These are phyloP conservation scores for Solanum pimpinellifolium DNA, from an alignment of 257 asterid genomes.

Conservation along the genomic window DNA sequence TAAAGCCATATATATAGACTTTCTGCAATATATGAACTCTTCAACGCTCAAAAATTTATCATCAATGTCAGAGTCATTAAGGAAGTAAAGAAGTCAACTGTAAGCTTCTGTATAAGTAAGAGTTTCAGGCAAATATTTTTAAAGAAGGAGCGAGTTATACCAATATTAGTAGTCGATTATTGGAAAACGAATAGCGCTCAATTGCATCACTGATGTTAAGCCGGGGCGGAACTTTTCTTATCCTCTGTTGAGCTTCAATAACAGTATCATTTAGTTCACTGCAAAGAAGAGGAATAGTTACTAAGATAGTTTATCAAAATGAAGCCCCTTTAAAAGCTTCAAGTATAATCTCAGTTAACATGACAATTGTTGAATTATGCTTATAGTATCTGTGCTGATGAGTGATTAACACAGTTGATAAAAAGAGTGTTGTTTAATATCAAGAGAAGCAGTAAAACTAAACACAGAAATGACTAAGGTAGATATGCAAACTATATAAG, in stretches of 20 bases:
- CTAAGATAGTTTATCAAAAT: background rate
- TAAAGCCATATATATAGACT: background rate
- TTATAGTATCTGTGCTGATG: background rate
- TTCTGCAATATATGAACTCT: background rate
- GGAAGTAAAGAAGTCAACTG: background rate
- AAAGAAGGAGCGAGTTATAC: constrained; percentile 17
- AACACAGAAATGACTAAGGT: background rate
- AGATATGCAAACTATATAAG: background rate
- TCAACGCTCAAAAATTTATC: background rate
- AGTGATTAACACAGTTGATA: background rate
- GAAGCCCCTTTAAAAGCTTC: background rate
- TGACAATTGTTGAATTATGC: background rate
- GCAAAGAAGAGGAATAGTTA: constrained; percentile 15
- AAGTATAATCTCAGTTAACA: background rate
- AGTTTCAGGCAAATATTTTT: background rate
- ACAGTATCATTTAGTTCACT: constrained; percentile 92
- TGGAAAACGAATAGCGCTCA: constrained; percentile 46
- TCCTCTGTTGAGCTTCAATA: constrained; percentile 84
- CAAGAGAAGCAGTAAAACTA: background rate
- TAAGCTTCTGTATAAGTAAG: background rate
- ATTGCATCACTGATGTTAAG: constrained; percentile 49
- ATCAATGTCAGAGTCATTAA: background rate
- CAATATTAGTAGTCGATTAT: constrained; percentile 77
- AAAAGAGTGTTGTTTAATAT: background rate
- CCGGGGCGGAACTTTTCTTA: constrained; percentile 58